These are phyloP conservation scores for Macrotyloma uniflorum DNA, from an alignment of 306 rosid genomes.

Conservation along the genomic window DNA sequence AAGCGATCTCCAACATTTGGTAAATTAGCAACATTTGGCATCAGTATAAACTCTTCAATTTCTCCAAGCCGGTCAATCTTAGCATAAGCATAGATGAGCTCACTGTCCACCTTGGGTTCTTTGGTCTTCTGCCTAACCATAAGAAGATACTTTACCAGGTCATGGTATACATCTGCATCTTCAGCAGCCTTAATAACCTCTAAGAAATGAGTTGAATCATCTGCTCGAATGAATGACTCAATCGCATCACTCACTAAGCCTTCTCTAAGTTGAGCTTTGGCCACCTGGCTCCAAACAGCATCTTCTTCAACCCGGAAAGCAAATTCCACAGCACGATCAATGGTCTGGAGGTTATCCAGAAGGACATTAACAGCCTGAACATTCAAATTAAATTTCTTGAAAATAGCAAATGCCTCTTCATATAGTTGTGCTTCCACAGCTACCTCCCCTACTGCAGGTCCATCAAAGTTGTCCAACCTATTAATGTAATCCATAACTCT, in stretches of 20 bases:
- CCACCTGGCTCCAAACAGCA: slow-evolving; percentile 99
- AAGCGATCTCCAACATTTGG: slow-evolving; percentile 89
- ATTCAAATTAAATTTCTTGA: slow-evolving; percentile 93
- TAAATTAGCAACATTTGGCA: slow-evolving; percentile 96
- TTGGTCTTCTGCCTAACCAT: slow-evolving; percentile 92
- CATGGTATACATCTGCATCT: slow-evolving; percentile 81
- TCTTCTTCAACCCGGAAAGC: slow-evolving; percentile 96
- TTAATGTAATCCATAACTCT: slow-evolving; percentile 97
- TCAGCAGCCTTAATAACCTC: slow-evolving; percentile 90
- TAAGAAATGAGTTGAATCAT: slow-evolving; percentile 81
- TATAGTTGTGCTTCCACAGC: slow-evolving; percentile 91
- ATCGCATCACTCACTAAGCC: slow-evolving; percentile 93
- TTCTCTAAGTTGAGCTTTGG: slow-evolving; percentile 87
- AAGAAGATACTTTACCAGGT: slow-evolving; percentile 82
- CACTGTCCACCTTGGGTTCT: slow-evolving; percentile 96
- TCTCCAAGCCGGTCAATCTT: slow-evolving; percentile 92
- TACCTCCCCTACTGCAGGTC: slow-evolving; percentile 97
- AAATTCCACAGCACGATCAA: slow-evolving; percentile 94
- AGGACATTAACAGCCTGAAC: slow-evolving; percentile 91
- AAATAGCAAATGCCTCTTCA: slow-evolving; percentile 87
- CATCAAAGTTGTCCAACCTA: slow-evolving; percentile 91
- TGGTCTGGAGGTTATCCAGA: slow-evolving; percentile 73
- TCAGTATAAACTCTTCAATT: slow-evolving; percentile 90
- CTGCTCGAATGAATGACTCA: slow-evolving; percentile 95
- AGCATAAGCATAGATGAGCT: slow-evolving; percentile 94